A percentile compares a stretch with the other conserved stretches of the same genome.
phyloP scores from a whole-genome alignment of 2,329 filamentous ascomycete species.

The Monosporascus sp. region DNA sequence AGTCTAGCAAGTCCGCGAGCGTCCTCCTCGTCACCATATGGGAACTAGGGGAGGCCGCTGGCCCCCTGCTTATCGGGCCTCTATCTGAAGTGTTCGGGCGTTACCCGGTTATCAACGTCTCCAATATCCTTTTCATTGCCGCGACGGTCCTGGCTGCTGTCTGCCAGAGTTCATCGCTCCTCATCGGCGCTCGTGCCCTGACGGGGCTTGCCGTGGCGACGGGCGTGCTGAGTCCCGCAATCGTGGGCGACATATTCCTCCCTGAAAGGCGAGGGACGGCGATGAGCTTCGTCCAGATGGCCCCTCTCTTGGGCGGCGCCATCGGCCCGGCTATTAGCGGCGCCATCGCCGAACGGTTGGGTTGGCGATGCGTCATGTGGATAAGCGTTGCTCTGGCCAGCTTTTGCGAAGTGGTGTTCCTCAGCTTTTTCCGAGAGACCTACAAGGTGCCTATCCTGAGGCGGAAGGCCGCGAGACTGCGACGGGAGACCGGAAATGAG shows the following conservation, averaged over 20 bases:
- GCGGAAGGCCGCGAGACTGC: slow-evolving; percentile 31
- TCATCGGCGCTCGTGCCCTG: slow-evolving; percentile 50
- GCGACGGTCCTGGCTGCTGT: slow-evolving; percentile 44
- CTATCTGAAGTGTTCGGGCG: slow-evolving; percentile 57
- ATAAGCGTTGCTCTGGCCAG: slow-evolving; percentile 42
- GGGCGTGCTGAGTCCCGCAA: slow-evolving; percentile 58
- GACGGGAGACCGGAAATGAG: slow-evolving; percentile 25
- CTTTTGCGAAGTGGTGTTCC: slow-evolving; percentile 44
- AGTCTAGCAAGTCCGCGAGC: slow-evolving; percentile 38
- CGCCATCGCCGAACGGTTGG: slow-evolving; percentile 46
- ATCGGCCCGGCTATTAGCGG: slow-evolving; percentile 52
- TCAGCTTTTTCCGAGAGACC: slow-evolving; percentile 53
- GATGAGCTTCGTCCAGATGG: slow-evolving; percentile 52
- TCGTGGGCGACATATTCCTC: slow-evolving; percentile 58
- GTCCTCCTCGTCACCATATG: slow-evolving; percentile 66
- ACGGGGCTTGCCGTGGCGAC: slow-evolving; percentile 59
- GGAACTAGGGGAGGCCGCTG: slow-evolving; percentile 61
- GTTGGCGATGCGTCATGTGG: slow-evolving; percentile 51
- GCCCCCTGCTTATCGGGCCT: slow-evolving; percentile 56
- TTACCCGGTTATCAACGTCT: slow-evolving; percentile 46
- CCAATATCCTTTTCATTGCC: slow-evolving; percentile 45
- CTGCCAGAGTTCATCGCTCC: slow-evolving; percentile 36
- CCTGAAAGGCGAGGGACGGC: slow-evolving; percentile 52
- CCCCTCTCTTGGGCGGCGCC: slow-evolving; percentile 53
- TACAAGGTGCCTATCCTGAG: slow-evolving; percentile 53